Evolutionary conservation across 257 asterid genomes (phyloP).

Genomic region (Cordia subcordata): DNA sequence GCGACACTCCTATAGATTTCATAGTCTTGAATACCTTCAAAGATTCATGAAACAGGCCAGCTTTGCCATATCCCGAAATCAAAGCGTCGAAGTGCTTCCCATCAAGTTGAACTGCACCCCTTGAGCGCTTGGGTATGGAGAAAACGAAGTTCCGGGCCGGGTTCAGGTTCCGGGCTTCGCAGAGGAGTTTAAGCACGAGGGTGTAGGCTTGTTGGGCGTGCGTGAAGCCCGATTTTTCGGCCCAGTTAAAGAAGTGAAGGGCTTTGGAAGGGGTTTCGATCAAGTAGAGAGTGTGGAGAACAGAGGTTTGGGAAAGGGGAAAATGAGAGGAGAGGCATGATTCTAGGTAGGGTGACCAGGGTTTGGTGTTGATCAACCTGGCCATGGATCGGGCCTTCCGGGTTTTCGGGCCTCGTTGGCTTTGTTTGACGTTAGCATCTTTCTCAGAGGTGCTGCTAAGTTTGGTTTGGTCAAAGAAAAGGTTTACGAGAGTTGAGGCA

Average conservation of each 20-base stretch:
- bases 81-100: slow-evolving; percentile 64
- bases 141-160: slow-evolving; percentile 70
- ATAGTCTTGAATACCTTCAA: slow-evolving; percentile 48
- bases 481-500: slow-evolving; percentile 27
- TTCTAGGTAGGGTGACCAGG: slow-evolving; percentile 61
- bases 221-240: slow-evolving; percentile 39
- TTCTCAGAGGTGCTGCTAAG: not conserved
- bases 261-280: slow-evolving; percentile 55
- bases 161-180: slow-evolving; percentile 55
- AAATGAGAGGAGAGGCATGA: slow-evolving; percentile 40
- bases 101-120: slow-evolving; percentile 37
- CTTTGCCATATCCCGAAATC: slow-evolving; percentile 67
- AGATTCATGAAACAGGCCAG: slow-evolving; percentile 73
- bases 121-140: slow-evolving; percentile 56
- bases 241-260: slow-evolving; percentile 68
- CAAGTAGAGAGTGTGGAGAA: slow-evolving; percentile 66
- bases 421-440: not conserved
- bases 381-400: slow-evolving; percentile 55
- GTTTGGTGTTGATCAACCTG: slow-evolving; percentile 40
- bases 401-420: slow-evolving; percentile 4
- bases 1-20: slow-evolving; percentile 69
- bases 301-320: slow-evolving; percentile 65
- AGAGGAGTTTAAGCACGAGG: slow-evolving; percentile 62
- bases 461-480: slow-evolving; percentile 17
- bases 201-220: slow-evolving; percentile 60